These are phyloP conservation scores for Lepiota brunneoincarnata DNA, from an alignment of 768 basidiomycete genomes.

Conservation along the genomic window DNA sequence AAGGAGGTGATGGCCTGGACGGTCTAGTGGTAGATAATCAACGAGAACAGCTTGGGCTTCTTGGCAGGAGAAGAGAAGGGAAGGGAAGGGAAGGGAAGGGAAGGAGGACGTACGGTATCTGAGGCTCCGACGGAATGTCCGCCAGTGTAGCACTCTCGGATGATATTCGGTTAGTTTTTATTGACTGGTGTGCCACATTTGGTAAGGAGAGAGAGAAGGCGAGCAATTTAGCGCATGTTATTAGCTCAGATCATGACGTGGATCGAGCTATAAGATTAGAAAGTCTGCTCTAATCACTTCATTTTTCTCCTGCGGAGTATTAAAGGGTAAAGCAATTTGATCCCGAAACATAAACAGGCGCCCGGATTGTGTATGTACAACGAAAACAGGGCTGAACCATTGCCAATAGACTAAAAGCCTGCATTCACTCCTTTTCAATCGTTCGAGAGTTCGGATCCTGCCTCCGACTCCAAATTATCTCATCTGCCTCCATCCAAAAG, in stretches of 20 bases:
- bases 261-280: neutral
- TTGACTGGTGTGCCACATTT: slow-evolving; percentile 21
- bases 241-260: slow-evolving; percentile 9
- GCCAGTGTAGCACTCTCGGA: slow-evolving; percentile 50
- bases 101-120: slow-evolving; percentile 39
- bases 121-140: slow-evolving; percentile 46
- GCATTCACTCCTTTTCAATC: too few relatives aligned
- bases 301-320: too few relatives aligned
- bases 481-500: too few relatives aligned
- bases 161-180: slow-evolving; percentile 37
- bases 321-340: too few relatives aligned
- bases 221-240: slow-evolving; percentile 39
- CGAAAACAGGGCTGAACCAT: too few relatives aligned
- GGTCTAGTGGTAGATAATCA: neutral
- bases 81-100: too few relatives aligned
- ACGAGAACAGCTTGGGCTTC: too few relatives aligned
- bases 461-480: neutral
- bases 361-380: too few relatives aligned
- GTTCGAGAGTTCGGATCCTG: neutral
- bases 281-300: too few relatives aligned
- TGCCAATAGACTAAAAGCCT: too few relatives aligned
- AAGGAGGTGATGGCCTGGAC: slow-evolving; percentile 45
- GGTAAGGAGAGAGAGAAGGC: slow-evolving; percentile 36
- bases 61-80: too few relatives aligned
- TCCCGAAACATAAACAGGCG: too few relatives aligned